phyloP scores from a whole-genome alignment of 163 green algal genomes.

The Scenedesmus sp. region DNA sequence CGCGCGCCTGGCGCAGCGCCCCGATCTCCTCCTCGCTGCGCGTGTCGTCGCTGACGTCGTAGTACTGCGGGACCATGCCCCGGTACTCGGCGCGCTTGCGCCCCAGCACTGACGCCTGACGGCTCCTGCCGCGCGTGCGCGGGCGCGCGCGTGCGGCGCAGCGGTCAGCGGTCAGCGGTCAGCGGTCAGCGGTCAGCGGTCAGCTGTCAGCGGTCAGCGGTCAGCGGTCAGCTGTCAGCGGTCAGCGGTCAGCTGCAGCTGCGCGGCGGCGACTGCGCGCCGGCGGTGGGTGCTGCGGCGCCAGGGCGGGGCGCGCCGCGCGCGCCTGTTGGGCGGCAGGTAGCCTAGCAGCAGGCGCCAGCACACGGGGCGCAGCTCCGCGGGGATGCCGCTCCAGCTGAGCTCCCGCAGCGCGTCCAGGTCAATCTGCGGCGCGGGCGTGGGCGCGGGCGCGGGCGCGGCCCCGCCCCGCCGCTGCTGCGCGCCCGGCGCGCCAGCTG shows the following conservation, averaged over 20 bases:
- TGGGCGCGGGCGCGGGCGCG: not conserved
- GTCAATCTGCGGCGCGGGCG: conserved; percentile 69
- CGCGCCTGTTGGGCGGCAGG: conserved; percentile 77
- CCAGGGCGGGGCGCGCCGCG: not conserved
- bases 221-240: too few species aligned
- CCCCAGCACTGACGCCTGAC: conserved; percentile 64
- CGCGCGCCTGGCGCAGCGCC: conserved; percentile 75
- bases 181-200: too few species aligned
- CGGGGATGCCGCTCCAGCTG: conserved; percentile 85
- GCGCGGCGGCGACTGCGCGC: too few species aligned
- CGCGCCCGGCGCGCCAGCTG: too few species aligned
- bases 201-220: too few species aligned
- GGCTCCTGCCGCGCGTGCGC: conserved; percentile 45
- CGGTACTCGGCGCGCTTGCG: conserved; percentile 86
- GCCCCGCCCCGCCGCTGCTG: too few species aligned
- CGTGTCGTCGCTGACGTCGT: conserved; percentile 73
- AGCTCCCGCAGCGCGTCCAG: conserved; percentile 81
- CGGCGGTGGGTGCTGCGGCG: too few species aligned
- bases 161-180: too few species aligned
- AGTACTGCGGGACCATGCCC: conserved; percentile 85
- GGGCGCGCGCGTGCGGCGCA: too few species aligned
- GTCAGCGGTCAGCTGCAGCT: too few species aligned
- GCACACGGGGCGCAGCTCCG: conserved; percentile 72
- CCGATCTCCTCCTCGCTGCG: conserved; percentile 79
- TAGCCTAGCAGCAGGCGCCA: conserved; percentile 93